A percentile compares a stretch with the other conserved stretches of the same genome.
phyloP scores from a whole-genome alignment of 2,329 filamentous ascomycete species.

The Furcasterigmium sp. region DNA sequence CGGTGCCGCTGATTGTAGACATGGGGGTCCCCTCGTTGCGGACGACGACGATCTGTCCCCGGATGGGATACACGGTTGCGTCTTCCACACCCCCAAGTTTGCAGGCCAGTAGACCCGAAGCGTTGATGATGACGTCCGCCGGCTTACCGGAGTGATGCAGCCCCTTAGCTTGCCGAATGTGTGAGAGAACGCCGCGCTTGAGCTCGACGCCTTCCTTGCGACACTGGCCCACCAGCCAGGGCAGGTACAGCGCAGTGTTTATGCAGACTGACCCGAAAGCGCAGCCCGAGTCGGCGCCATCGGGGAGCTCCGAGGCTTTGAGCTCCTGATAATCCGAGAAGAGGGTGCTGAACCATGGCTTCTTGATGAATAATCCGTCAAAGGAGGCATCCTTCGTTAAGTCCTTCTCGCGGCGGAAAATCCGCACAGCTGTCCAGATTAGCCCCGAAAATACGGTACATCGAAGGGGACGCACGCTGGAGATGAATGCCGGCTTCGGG shows the following conservation, averaged over 20 bases:
- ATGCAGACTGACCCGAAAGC: slow-evolving; percentile 66
- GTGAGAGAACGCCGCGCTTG: slow-evolving; percentile 44
- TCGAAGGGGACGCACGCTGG: slow-evolving; percentile 49
- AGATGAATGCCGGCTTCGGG: slow-evolving; percentile 72
- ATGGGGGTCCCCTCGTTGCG: slow-evolving; percentile 71
- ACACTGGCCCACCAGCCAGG: slow-evolving; percentile 64
- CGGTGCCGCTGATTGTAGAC: slow-evolving; percentile 64
- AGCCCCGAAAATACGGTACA: too few species aligned
- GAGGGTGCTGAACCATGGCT: slow-evolving; percentile 71
- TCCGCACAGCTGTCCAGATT: slow-evolving; percentile 36
- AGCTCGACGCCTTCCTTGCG: slow-evolving; percentile 54
- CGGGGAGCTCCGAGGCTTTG: slow-evolving; percentile 49
- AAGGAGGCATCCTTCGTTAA: slow-evolving; percentile 52
- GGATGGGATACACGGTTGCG: slow-evolving; percentile 54
- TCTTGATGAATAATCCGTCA: slow-evolving; percentile 56
- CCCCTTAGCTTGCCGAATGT: slow-evolving; percentile 55
- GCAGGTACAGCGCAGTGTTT: slow-evolving; percentile 67
- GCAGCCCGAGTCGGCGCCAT: slow-evolving; percentile 51
- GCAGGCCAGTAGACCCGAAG: slow-evolving; percentile 61
- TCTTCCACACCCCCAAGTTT: slow-evolving; percentile 66
- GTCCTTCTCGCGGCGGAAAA: slow-evolving; percentile 55
- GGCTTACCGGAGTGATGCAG: slow-evolving; percentile 51
- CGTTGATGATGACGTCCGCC: slow-evolving; percentile 65
- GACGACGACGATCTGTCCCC: slow-evolving; percentile 74
- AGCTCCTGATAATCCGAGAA: slow-evolving; percentile 67